Conservation (phyloP, 768 basidiomycete genomes). For the Lanmaoa pseudosensibilis region DNA sequence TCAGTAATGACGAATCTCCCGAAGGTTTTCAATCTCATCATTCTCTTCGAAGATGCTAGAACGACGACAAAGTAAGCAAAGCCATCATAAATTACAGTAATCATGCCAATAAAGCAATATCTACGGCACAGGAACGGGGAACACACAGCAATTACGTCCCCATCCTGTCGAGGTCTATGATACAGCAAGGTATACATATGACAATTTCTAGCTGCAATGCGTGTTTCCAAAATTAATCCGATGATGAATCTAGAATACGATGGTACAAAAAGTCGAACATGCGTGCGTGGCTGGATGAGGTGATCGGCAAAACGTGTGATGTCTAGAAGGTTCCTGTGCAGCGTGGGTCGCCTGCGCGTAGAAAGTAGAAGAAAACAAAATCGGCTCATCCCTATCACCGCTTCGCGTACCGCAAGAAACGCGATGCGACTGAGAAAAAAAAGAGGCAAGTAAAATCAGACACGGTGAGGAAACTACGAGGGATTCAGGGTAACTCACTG, state of each 20-base stretch:
- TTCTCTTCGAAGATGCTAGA: no score
- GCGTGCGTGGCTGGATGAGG: not conserved
- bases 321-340: not conserved
- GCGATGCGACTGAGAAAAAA: conserved; percentile 54
- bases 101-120: no score
- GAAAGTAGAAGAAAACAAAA: not conserved
- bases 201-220: not conserved
- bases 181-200: not conserved
- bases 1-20: no score
- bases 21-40: no score
- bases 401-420: conserved; percentile 70
- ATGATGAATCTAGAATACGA: not conserved
- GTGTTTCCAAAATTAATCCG: not conserved
- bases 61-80: not conserved
- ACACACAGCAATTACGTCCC: no score
- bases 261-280: not conserved
- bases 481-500: conserved; percentile 34
- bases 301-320: not conserved
- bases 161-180: no score
- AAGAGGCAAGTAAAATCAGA: not conserved
- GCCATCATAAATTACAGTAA: not conserved
- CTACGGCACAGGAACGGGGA: not conserved
- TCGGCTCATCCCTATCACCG: conserved; percentile 32
- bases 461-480: not conserved
- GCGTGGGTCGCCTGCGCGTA: not conserved